Evolutionary conservation across 208 protist genomes (phyloP).

Genomic region (Spongospora subterranea): DNA sequence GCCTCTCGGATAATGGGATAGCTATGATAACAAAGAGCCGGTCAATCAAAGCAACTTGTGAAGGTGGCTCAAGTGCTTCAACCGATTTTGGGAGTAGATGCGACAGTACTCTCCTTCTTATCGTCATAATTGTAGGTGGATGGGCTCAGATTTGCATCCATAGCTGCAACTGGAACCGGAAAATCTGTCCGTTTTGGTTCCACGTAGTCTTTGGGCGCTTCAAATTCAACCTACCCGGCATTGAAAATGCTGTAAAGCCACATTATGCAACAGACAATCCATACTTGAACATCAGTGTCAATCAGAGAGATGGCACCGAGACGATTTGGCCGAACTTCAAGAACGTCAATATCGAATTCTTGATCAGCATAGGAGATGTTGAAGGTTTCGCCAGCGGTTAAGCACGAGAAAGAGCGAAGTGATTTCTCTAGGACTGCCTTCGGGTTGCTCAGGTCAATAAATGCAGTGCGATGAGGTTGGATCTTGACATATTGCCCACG

Average conservation of each 20-base stretch:
- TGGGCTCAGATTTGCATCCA: neutral
- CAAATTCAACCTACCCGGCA: neutral
- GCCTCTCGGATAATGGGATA: neutral
- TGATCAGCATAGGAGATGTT: neutral
- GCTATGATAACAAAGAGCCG: neutral
- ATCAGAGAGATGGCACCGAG: constrained; percentile 18
- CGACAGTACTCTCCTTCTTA: no score
- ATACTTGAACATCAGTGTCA: constrained; percentile 36
- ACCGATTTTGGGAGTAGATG: no score
- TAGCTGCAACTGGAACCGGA: neutral
- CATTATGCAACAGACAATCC: neutral
- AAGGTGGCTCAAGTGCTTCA: neutral
- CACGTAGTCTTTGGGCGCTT: constrained; percentile 29
- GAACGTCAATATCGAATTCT: constrained; percentile 29
- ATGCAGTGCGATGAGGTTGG: neutral
- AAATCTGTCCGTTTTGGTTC: neutral
- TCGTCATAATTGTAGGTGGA: neutral
- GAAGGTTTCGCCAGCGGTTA: constrained; percentile 38
- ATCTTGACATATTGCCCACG: constrained; percentile 11
- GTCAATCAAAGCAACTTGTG: neutral
- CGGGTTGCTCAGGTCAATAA: constrained; percentile 51
- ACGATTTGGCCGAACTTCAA: neutral
- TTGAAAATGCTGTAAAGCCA: neutral
- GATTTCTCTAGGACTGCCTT: constrained; percentile 25
- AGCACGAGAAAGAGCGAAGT: neutral